Conservation (phyloP, 768 basidiomycete genomes). For the Serpula lacrymans region DNA sequence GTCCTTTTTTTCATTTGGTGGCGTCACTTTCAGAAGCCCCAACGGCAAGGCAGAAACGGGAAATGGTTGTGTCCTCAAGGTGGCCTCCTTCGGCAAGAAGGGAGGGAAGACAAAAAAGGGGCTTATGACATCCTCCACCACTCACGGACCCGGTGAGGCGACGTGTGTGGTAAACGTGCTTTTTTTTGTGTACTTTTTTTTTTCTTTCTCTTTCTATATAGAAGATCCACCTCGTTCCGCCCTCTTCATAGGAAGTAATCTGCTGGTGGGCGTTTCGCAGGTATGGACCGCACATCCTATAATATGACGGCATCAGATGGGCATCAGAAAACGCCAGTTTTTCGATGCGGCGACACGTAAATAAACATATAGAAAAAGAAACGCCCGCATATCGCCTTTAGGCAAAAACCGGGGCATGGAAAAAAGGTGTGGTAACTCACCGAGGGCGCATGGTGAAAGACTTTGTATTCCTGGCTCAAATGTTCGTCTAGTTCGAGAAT, state of each 20-base stretch:
- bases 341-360: slow-evolving; percentile 20
- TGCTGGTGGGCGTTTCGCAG: slow-evolving; percentile 80
- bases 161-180: no score
- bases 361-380: slow-evolving; percentile 18
- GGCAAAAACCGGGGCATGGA: slow-evolving; percentile 1
- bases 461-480: slow-evolving; percentile 92
- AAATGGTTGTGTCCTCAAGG: no score
- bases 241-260: slow-evolving; percentile 72
- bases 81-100: no score
- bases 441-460: slow-evolving; percentile 87
- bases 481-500: slow-evolving; percentile 94
- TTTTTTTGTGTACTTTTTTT: no score
- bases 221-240: no score
- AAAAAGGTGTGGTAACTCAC: slow-evolving; percentile 41
- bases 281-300: slow-evolving; percentile 79
- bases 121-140: no score
- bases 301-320: slow-evolving; percentile 2
- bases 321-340: slow-evolving; percentile 4
- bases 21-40: no score
- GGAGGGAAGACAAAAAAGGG: no score
- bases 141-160: no score
- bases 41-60: no score
- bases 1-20: no score
- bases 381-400: slow-evolving; percentile 9
- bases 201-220: no score